These are phyloP conservation scores for Gardenia jasminoides DNA, from an alignment of 257 asterid genomes.

Conservation along the genomic window DNA sequence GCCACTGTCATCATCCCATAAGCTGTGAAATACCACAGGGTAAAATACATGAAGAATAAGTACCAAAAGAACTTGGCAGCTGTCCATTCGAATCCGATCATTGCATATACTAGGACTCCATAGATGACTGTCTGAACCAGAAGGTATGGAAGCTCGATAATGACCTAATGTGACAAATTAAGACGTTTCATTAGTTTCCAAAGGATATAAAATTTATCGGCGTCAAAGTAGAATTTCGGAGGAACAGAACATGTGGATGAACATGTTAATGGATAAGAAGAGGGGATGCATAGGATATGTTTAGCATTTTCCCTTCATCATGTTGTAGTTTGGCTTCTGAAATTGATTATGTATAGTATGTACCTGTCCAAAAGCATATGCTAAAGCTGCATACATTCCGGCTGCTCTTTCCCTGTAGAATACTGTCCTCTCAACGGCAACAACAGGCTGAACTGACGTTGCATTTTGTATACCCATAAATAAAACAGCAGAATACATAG, in stretches of 20 bases:
- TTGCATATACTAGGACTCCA: conserved; percentile 63
- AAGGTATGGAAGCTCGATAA: conserved; percentile 67
- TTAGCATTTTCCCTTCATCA: neutral
- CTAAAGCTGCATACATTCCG: conserved; percentile 86
- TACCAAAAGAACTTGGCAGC: conserved; percentile 65
- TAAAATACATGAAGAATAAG: conserved; percentile 71
- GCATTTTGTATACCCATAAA: conserved; percentile 74
- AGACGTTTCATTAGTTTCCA: neutral
- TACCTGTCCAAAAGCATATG: conserved; percentile 86
- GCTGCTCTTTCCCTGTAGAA: conserved; percentile 90
- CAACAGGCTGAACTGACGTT: conserved; percentile 73
- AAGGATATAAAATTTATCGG: neutral
- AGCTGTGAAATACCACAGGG: conserved; percentile 36
- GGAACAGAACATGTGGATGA: neutral
- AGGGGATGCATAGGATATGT: neutral
- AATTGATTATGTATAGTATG: neutral
- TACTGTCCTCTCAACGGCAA: conserved; percentile 74
- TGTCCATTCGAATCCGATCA: conserved; percentile 86
- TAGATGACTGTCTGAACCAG: conserved; percentile 54
- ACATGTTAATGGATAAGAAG: neutral
- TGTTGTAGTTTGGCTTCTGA: neutral
- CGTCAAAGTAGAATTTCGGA: neutral
- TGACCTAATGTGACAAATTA: conserved; percentile 35
- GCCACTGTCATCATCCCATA: conserved; percentile 24
- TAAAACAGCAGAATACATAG: conserved; percentile 73